Evolutionary conservation across 2,329 filamentous ascomycete species (phyloP).

Genomic region (Colletotrichum incanum): DNA sequence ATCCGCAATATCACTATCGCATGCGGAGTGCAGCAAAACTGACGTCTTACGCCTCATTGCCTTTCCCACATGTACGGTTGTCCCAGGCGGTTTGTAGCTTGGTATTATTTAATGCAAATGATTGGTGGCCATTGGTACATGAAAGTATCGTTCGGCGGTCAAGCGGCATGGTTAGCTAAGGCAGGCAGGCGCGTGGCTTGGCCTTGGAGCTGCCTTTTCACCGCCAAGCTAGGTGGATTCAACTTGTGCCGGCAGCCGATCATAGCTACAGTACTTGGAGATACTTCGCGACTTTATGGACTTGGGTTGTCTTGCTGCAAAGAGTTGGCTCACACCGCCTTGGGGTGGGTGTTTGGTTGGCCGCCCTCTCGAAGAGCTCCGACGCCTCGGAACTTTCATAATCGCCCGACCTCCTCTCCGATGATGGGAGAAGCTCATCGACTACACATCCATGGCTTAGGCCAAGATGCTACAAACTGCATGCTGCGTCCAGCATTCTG

Average conservation of each 20-base stretch:
- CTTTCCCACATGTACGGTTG: not conserved
- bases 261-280: conserved; percentile 1
- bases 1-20: not conserved
- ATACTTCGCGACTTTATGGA: not conserved
- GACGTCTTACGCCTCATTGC: not conserved
- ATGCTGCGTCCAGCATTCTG: not conserved
- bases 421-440: not conserved
- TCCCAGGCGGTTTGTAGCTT: not conserved
- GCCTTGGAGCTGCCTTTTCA: conserved; percentile 1
- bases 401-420: not conserved
- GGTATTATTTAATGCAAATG: not conserved
- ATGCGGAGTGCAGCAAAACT: not conserved
- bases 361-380: not conserved
- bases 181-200: not conserved
- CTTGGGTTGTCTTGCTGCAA: conserved; percentile 4
- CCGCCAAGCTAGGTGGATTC: not conserved
- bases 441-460: not conserved
- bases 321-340: conserved; percentile 29
- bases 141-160: not conserved
- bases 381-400: not conserved
- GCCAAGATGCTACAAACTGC: not conserved
- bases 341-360: not conserved
- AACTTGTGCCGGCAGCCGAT: conserved; percentile 30
- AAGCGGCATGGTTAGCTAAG: not conserved
- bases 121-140: not conserved